Base-by-base conservation (phyloP, 2,329 filamentous ascomycete genomes). In the Alternaria postmessia region DNA sequence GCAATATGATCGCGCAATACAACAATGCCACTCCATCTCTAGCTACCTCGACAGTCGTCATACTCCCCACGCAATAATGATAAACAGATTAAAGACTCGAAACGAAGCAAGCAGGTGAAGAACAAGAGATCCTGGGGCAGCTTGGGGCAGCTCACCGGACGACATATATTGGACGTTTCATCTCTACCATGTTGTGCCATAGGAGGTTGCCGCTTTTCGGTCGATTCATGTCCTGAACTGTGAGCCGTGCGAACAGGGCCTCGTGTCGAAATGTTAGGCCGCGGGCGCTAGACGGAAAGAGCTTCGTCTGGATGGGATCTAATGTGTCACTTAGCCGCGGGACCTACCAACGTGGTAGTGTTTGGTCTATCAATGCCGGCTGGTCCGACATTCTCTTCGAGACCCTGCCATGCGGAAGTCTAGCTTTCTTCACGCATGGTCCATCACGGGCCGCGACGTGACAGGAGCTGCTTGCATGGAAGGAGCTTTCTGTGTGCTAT, bases 1-100 rank as follows among this genome's bases (percentile, higher is more conserved):
- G 54, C 47, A 69, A 51, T 12, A 67, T 49, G 12, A 68, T 67
- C 1, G 65, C 57, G 7, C 63, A 63, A 38, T 68, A 68, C 22
- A 65, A 20, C 18, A 69, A 55, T 7, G 62, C 60, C 43, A 67
- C 57, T n/a, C 67, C 67, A 57, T 68, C 67, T 38, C 64, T 57
- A 3, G 60, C 59, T 28, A 67, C 64, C 12, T 56, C 46, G n/a
- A 68, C 57, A 7, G 67, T 64, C 38, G 42, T 48, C 67, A 69
- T 68, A 39, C 20, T 53, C 52, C 32, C 22, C 36, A 16, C 39
- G 16, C 24, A 20, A 30, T 38, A 30, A 18, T 14, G 36, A 54
- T n/a, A 34, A 43, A 28, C 28, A 32, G 43, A 32, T 14, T 14
- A 39, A 47, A 22, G 51, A 32, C n/a, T 36, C 18, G 48, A 43